Evolutionary conservation across 225 moss, liverwort and hornwort genomes (phyloP), one percentile per base, ranked within the genome.

Genomic region (Takakia lepidozioides): DNA sequence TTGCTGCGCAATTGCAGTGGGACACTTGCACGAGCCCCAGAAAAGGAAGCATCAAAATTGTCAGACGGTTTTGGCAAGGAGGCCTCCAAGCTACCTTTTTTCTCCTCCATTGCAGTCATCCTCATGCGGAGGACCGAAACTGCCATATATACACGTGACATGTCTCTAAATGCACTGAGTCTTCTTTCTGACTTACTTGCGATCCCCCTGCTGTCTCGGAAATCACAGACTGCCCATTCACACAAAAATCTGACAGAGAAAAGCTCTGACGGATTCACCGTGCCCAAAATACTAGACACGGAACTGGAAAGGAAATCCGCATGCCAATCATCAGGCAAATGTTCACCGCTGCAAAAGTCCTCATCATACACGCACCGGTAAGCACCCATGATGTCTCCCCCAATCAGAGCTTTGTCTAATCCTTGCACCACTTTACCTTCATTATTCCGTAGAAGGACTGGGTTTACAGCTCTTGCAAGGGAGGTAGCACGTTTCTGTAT

Each of bases 211-310:
- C 75, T 76, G 50, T 91, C 90, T 68, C 91, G 68, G 47, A 87
- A 91, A 56, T 91, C 91, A 75, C 87, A 91, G 41, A 91, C 91
- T 46, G 98, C 98, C 98, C 98, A 98, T 69, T 98, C 98, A 66
- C 98, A 98, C 51, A 98, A 66, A 62, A 91, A 87, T 24, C 78
- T 66, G 48, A 98, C 77, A 44, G 82, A 80, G 58, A 80, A 91
- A 27, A 98, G 80, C 64, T 98, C 85, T 24, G 85, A 81, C 17
- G 87, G 87, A 58, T 85, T 76, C 55, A 91, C 82, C 57, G 84
- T 82, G 49, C 82, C 75, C 52, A 83, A 68, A 25, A 85, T 71
- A 60, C 87, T 85, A 29, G 83, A 87, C 39, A 83, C 81, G 56
- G 91, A 80, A 59, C 87, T 71, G 40, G 75, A 91, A 25, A 70